A percentile compares a stretch with the other conserved stretches of the same genome.
Conservation (phyloP, 257 asterid species). For the Cinchona pubescens region DNA sequence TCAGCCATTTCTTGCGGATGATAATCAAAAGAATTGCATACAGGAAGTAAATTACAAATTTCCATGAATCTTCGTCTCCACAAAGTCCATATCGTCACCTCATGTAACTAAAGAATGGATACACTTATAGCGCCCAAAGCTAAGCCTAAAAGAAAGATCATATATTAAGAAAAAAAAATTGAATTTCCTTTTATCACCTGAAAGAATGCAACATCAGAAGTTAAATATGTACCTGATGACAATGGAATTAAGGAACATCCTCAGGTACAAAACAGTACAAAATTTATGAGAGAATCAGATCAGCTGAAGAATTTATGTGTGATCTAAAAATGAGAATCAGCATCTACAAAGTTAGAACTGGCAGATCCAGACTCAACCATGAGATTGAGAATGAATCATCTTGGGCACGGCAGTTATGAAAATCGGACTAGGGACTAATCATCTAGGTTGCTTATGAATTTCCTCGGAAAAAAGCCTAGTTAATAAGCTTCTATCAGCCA, state of each 20-base stretch:
- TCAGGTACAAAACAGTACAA: constrained; percentile 31
- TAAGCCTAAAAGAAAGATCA: not conserved
- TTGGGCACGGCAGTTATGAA: constrained; percentile 30
- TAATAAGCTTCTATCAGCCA: constrained; percentile 45
- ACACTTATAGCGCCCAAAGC: not conserved
- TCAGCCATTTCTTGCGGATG: too few species aligned
- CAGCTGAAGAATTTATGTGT: constrained; percentile 17
- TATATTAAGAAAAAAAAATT: not conserved
- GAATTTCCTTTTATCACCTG: constrained; percentile 6
- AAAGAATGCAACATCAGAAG: constrained; percentile 27
- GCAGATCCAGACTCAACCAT: constrained; percentile 15
- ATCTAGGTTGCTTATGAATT: constrained; percentile 45
- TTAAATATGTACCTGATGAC: constrained; percentile 26
- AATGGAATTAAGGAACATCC: too few species aligned
- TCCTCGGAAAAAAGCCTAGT: constrained; percentile 57
- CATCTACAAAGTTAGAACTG: constrained; percentile 39
- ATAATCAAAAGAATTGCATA: too few species aligned
- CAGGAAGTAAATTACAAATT: too few species aligned
- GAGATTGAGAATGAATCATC: constrained; percentile 24
- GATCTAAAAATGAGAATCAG: constrained; percentile 41
- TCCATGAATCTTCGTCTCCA: too few species aligned
- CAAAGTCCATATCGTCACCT: too few species aligned
- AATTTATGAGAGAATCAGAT: constrained; percentile 23
- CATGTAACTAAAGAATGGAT: too few species aligned
- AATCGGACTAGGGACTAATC: not conserved